A percentile compares a stretch with the other conserved stretches of the same genome.
Conservation (phyloP, 2,329 filamentous ascomycete genomes). For the Blumeria hordei region DNA sequence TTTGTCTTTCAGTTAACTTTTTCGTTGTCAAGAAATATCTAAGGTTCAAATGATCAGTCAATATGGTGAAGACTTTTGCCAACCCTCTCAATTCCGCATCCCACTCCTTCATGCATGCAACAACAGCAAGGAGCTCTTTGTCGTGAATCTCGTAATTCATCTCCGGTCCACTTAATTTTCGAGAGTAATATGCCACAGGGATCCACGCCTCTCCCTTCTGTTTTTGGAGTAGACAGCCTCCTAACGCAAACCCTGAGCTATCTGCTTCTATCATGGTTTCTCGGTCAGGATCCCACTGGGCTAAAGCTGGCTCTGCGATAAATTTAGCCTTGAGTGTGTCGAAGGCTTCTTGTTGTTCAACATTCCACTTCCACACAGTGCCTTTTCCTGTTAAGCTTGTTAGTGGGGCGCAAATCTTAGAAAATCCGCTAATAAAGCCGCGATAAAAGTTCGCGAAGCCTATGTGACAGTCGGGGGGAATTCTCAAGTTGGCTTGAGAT, state of each 20-base stretch:
- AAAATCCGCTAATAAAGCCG: not conserved
- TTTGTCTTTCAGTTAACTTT: not conserved
- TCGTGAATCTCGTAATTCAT: conserved; percentile 1
- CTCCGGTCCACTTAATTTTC: not conserved
- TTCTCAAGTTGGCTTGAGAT: too few species aligned
- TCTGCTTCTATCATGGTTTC: not conserved
- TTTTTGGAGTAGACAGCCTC: not conserved
- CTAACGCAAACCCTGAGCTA: not conserved
- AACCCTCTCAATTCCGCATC: not conserved
- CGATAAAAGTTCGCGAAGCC: not conserved
- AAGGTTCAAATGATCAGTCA: not conserved
- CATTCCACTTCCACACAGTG: not conserved
- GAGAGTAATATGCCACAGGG: not conserved
- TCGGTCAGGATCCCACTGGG: not conserved
- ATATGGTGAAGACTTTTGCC: not conserved
- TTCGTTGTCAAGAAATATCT: not conserved
- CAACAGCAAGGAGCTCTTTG: not conserved
- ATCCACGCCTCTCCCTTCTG: not conserved
- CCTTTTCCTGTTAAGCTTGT: not conserved
- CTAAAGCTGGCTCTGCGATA: not conserved
- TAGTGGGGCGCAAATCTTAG: not conserved
- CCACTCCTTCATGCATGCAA: not conserved
- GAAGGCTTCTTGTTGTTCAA: not conserved
- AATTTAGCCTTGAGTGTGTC: not conserved
- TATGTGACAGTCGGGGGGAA: too few species aligned